These are phyloP conservation scores for Rosa hybrid DNA, from an alignment of 331 rosid species.

Conservation along the genomic window DNA sequence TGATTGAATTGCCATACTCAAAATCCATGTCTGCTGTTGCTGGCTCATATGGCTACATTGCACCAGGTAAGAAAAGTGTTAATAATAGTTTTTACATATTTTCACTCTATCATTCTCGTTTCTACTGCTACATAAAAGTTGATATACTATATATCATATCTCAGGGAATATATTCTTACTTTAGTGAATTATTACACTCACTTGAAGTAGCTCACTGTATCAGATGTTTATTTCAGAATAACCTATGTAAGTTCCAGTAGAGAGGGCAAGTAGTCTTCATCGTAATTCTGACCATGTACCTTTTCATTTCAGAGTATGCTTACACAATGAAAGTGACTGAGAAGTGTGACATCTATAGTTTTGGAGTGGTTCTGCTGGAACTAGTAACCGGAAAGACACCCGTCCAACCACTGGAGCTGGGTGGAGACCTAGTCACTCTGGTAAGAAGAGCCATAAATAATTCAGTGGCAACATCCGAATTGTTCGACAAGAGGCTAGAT, in stretches of 20 bases:
- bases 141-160: background rate
- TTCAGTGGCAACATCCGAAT: constrained; percentile 39
- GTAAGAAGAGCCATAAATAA: constrained; percentile 61
- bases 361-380: constrained; percentile 74
- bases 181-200: background rate
- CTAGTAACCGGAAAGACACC: constrained; percentile 63
- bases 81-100: background rate
- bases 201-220: background rate
- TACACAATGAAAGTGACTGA: constrained; percentile 81
- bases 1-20: constrained; percentile 67
- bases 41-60: constrained; percentile 85
- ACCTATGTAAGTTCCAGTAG: background rate
- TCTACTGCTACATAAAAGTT: background rate
- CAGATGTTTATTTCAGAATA: background rate
- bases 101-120: background rate
- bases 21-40: constrained; percentile 86
- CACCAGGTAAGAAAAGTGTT: constrained; percentile 55
- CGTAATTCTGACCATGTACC: background rate
- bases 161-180: background rate
- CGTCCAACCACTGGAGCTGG: constrained; percentile 76
- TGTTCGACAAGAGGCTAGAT: constrained; percentile 62
- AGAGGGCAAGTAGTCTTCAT: background rate
- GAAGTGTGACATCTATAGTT: constrained; percentile 83
- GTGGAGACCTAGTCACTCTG: constrained; percentile 67
- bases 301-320: constrained; percentile 57